These are phyloP conservation scores for Sporisorium scitamineum DNA, from an alignment of 1,284 basidiomycete genomes.

Conservation along the genomic window DNA sequence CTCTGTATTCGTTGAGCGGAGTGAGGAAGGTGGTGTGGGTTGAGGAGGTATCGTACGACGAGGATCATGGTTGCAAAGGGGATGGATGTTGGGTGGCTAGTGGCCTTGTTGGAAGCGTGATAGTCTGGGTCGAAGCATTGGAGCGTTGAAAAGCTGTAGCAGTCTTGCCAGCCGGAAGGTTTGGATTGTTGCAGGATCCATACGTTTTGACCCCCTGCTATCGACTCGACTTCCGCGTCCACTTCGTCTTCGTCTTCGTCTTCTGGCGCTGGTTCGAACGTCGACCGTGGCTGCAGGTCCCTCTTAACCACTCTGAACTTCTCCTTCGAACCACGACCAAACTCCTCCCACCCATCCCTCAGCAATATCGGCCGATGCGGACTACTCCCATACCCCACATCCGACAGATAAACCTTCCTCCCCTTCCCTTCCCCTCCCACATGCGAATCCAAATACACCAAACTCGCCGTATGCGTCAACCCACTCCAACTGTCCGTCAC, in stretches of 20 bases:
- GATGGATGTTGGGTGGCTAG: background rate
- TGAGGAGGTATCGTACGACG: slow-evolving; percentile 21
- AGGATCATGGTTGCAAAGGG: slow-evolving; percentile 36
- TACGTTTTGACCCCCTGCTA: background rate
- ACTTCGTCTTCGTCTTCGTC: background rate
- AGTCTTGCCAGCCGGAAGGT: slow-evolving; percentile 23
- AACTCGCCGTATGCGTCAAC: slow-evolving; percentile 23
- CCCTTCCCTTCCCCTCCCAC: background rate
- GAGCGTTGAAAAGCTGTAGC: slow-evolving; percentile 27
- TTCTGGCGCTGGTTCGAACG: slow-evolving; percentile 8
- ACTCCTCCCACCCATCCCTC: slow-evolving; percentile 27
- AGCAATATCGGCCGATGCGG: slow-evolving; percentile 35
- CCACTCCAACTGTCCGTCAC: slow-evolving; percentile 16
- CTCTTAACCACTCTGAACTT: slow-evolving; percentile 18
- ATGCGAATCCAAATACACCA: slow-evolving; percentile 40
- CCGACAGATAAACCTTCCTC: slow-evolving; percentile 22
- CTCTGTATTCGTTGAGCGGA: background rate
- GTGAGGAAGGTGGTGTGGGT: background rate
- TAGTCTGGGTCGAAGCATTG: slow-evolving; percentile 34
- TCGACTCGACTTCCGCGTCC: background rate
- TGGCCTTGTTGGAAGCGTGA: slow-evolving; percentile 15
- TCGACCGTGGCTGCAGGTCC: slow-evolving; percentile 11
- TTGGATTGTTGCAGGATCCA: slow-evolving; percentile 39
- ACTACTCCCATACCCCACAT: slow-evolving; percentile 42
- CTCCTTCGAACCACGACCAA: slow-evolving; percentile 14